A percentile compares a stretch with the other conserved stretches of the same genome.
These are phyloP conservation scores for Mortierella sp. DNA, from an alignment of 371 early-diverging fungal genomes.

Conservation along the genomic window DNA sequence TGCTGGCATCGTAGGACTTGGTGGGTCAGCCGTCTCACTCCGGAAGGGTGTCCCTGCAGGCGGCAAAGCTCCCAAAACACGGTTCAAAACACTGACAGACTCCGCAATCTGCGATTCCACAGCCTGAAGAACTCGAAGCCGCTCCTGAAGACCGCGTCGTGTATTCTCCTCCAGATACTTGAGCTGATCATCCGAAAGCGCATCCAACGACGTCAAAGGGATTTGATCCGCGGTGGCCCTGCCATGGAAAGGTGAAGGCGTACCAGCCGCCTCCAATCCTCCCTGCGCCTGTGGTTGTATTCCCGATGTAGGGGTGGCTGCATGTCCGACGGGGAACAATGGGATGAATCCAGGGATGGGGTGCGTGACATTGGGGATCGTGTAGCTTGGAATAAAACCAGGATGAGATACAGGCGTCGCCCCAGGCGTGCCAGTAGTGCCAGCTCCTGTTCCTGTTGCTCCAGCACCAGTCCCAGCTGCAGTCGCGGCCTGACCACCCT, in stretches of 20 bases:
- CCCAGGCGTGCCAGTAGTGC: constrained; percentile 15
- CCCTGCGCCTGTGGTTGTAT: not conserved
- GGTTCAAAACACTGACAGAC: constrained; percentile 69
- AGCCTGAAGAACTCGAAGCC: constrained; percentile 68
- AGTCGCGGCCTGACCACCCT: constrained; percentile 18
- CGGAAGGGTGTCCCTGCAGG: constrained; percentile 27
- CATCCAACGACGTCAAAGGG: constrained; percentile 51
- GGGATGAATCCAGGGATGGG: constrained; percentile 57
- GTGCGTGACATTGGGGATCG: constrained; percentile 44
- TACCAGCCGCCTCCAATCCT: constrained; percentile 6
- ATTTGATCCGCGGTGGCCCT: constrained; percentile 20
- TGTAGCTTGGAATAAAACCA: constrained; percentile 34
- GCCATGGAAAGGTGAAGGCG: not conserved
- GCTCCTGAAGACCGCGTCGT: constrained; percentile 70
- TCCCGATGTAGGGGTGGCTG: constrained; percentile 5
- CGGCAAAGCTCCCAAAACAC: constrained; percentile 66
- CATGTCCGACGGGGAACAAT: constrained; percentile 39
- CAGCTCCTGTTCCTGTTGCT: constrained; percentile 24
- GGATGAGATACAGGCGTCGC: constrained; percentile 9
- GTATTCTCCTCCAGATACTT: constrained; percentile 65
- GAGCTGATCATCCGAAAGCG: constrained; percentile 72
- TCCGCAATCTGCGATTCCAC: constrained; percentile 76
- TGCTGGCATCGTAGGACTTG: constrained; percentile 28
- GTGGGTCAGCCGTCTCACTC: constrained; percentile 37
- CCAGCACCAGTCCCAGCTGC: constrained; percentile 11